Evolutionary conservation across 179 eudicot genomes (phyloP), one percentile per base, ranked within the genome.

Genomic region (Vitellaria paradoxa): DNA sequence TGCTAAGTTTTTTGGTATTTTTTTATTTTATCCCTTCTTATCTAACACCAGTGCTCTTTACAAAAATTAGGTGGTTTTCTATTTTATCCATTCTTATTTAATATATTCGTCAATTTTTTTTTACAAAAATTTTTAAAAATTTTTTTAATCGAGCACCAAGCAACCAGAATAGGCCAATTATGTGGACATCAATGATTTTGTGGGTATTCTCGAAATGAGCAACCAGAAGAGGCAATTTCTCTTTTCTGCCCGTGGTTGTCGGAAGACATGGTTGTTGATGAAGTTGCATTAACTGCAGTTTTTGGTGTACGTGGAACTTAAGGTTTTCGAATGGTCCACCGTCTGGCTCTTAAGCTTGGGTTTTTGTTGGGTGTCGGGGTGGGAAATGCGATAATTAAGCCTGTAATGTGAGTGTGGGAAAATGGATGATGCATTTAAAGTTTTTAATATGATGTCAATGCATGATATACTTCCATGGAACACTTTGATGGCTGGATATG

Each of bases 381-480:
- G n/a, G 92, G 90, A 64, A 95, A 93, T 80, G 89, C 96, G 20
- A 53, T 84, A 56, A 76, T 90, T 24, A n/a, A 89, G 91, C 79
- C 90, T 90, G 96, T 93, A 95, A 55, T 82, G 86, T n/a, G 88
- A 93, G 80, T 90, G 98, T 78, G 93, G 92, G 21, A 59, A 83
- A 78, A 81, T 90, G 82, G 83, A 87, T 81, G 80, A 80, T 62
- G 95, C 97, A 23, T 59, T 78, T 55, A 79, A 80, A 69, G 80
- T 75, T 80, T 93, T 93, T 74, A 73, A 79, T 67, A 62, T 23
- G 30, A 86, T 93, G 91, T 82, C 83, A n/a, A 60, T 45, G n/a
- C 89, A 45, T 65, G 97, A 95, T 81, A 66, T 82, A 61, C 89
- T 91, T 77, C 89, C 97, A 55, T 95, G 97, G 97, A 95, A 95